These are phyloP conservation scores for Tilletia indica DNA, from an alignment of 1,284 basidiomycete species.

Conservation along the genomic window DNA sequence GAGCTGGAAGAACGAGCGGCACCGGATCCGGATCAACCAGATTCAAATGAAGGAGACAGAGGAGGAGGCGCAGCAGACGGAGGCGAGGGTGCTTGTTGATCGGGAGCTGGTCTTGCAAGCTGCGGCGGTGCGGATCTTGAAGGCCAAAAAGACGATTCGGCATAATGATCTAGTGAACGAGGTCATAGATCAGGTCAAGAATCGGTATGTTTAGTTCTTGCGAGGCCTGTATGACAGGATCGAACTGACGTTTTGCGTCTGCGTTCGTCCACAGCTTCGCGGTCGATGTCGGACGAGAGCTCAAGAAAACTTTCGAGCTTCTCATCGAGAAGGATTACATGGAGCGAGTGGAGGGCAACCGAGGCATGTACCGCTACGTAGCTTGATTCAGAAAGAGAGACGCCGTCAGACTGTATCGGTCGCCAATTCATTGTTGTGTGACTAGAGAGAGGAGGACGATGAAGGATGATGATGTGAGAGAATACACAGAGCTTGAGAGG, in stretches of 20 bases:
- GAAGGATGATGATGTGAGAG: no score
- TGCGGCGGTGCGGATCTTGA: slow-evolving; percentile 65
- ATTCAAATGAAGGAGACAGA: slow-evolving; percentile 91
- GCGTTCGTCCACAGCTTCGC: slow-evolving; percentile 29
- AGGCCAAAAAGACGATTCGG: slow-evolving; percentile 50
- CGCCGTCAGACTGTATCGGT: no score
- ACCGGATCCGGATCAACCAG: slow-evolving; percentile 88
- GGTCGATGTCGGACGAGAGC: slow-evolving; percentile 44
- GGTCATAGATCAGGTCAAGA: slow-evolving; percentile 49
- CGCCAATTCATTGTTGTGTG: no score
- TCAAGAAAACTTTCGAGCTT: slow-evolving; percentile 50
- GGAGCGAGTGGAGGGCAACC: slow-evolving; percentile 50
- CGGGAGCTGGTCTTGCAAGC: slow-evolving; percentile 83
- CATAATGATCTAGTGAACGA: slow-evolving; percentile 49
- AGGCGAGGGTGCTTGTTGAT: slow-evolving; percentile 79
- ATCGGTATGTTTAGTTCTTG: slow-evolving; percentile 19
- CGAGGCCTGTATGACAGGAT: no score
- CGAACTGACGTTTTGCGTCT: background rate
- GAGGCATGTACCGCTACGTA: slow-evolving; percentile 51
- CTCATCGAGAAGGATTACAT: slow-evolving; percentile 39
- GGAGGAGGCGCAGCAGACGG: slow-evolving; percentile 82
- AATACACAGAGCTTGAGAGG: no score
- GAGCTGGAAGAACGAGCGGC: slow-evolving; percentile 74
- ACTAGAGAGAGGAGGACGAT: no score
- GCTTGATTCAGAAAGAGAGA: slow-evolving; percentile 30